Evolutionary conservation across 306 rosid species (phyloP).

Genomic region (Cucurbita pepo): DNA sequence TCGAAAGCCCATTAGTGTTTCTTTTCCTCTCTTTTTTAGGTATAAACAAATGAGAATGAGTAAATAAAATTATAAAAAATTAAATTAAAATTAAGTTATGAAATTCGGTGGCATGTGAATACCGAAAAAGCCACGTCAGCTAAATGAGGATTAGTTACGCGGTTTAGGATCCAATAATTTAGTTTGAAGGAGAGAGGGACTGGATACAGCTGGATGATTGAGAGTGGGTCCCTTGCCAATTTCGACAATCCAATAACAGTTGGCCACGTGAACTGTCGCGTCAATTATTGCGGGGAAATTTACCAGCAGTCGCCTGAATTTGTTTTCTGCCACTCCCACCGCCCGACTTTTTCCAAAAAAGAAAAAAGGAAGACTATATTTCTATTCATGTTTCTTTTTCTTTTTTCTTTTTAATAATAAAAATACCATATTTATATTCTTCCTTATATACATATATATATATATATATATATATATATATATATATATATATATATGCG

Average conservation of each 20-base stretch:
- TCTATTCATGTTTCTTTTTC: neutral
- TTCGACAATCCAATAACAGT: slow-evolving; percentile 13
- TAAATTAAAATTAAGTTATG: neutral
- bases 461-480: neutral
- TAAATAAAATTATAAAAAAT: too few relatives aligned
- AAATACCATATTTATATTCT: neutral
- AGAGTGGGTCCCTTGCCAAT: slow-evolving; percentile 12
- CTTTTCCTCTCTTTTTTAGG: neutral
- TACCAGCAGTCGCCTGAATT: neutral
- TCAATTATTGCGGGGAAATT: slow-evolving; percentile 17
- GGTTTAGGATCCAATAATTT: neutral
- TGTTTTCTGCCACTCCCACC: neutral
- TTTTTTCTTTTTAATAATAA: too few relatives aligned
- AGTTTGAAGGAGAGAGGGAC: neutral
- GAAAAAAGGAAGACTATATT: neutral
- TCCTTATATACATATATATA: neutral
- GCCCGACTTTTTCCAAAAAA: neutral
- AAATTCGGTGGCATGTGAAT: neutral
- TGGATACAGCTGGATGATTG: slow-evolving; percentile 32
- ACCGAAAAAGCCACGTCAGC: neutral
- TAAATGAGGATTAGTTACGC: neutral
- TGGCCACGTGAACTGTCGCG: slow-evolving; percentile 16
- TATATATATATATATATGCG: neutral
- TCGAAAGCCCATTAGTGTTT: neutral
- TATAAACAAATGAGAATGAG: too few relatives aligned